phyloP scores from a whole-genome alignment of 352 stramenopile species.

The Pythium biforme region DNA sequence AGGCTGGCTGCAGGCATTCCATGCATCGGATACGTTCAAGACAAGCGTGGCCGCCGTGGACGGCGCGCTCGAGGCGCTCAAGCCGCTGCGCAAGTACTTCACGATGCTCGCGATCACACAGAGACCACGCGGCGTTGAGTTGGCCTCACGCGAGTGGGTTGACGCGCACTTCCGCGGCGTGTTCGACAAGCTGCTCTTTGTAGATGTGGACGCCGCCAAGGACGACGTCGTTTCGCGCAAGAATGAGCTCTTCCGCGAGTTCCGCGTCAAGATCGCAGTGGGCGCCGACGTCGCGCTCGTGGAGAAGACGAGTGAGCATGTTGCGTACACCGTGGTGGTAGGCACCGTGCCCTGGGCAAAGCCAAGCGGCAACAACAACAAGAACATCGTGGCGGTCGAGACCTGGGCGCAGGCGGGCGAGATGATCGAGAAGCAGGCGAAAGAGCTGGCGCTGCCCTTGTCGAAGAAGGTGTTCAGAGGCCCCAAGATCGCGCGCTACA shows the following conservation, averaged over 20 bases:
- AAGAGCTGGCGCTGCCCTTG: slow-evolving; percentile 46
- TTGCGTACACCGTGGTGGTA: slow-evolving; percentile 41
- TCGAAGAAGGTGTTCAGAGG: slow-evolving; percentile 43
- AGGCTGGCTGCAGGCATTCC: slow-evolving; percentile 44
- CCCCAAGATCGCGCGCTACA: slow-evolving; percentile 62
- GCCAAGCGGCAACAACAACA: slow-evolving; percentile 13
- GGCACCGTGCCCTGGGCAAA: slow-evolving; percentile 55
- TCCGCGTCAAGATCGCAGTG: slow-evolving; percentile 63
- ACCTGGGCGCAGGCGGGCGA: slow-evolving; percentile 40
- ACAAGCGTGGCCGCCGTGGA: slow-evolving; percentile 32
- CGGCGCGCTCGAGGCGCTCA: slow-evolving; percentile 38
- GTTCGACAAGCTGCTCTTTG: slow-evolving; percentile 76
- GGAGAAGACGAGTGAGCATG: slow-evolving; percentile 26
- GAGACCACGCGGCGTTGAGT: slow-evolving; percentile 58
- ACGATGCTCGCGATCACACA: slow-evolving; percentile 61
- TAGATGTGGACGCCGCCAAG: slow-evolving; percentile 40
- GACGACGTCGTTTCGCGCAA: slow-evolving; percentile 47
- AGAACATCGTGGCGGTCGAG: slow-evolving; percentile 17
- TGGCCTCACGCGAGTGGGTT: slow-evolving; percentile 72
- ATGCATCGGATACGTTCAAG: slow-evolving; percentile 48
- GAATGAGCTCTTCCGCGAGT: slow-evolving; percentile 58
- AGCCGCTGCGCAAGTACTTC: slow-evolving; percentile 60
- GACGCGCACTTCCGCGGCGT: slow-evolving; percentile 57
- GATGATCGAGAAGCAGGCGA: slow-evolving; percentile 38
- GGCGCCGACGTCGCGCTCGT: slow-evolving; percentile 37